Conservation (phyloP, 176 grass and related monocot genomes). For the Eleusine coracana region DNA sequence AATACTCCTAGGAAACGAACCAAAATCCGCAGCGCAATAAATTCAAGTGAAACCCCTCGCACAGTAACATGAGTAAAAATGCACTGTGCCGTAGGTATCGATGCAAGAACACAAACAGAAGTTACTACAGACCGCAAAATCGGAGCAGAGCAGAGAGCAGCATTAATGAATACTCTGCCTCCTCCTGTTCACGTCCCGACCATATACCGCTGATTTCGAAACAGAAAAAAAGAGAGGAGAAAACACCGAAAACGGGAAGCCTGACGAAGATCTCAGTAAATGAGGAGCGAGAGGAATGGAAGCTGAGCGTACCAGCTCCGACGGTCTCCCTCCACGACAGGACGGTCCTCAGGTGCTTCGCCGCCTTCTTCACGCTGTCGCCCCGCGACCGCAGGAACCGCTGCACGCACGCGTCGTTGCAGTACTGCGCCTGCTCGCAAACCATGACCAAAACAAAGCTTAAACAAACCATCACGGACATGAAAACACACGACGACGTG, state of each 20-base stretch:
- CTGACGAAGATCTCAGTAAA: conserved; percentile 22
- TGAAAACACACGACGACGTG: neutral
- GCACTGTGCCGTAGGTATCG: conserved; percentile 48
- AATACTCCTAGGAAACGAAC: neutral
- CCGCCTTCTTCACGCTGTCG: conserved; percentile 89
- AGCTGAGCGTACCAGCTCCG: conserved; percentile 56
- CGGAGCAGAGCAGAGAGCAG: conserved; percentile 6
- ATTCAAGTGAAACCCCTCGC: neutral
- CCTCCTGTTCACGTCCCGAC: conserved; percentile 27
- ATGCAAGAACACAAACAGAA: conserved; percentile 13
- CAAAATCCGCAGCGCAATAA: conserved; percentile 39
- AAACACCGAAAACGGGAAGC: neutral
- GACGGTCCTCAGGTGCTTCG: conserved; percentile 80
- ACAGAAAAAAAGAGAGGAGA: neutral
- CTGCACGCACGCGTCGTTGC: conserved; percentile 85
- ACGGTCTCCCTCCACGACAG: conserved; percentile 91
- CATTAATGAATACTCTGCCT: conserved; percentile 28
- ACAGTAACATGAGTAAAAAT: conserved; percentile 48
- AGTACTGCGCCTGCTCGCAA: conserved; percentile 75
- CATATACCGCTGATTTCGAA: conserved; percentile 23
- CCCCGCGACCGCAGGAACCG: conserved; percentile 75
- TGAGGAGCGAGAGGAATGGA: conserved; percentile 15
- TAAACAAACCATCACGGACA: neutral
- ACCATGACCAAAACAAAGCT: neutral
- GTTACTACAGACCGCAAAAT: neutral